These are phyloP conservation scores for Russula sp. DNA, from an alignment of 768 basidiomycete species.

Conservation along the genomic window DNA sequence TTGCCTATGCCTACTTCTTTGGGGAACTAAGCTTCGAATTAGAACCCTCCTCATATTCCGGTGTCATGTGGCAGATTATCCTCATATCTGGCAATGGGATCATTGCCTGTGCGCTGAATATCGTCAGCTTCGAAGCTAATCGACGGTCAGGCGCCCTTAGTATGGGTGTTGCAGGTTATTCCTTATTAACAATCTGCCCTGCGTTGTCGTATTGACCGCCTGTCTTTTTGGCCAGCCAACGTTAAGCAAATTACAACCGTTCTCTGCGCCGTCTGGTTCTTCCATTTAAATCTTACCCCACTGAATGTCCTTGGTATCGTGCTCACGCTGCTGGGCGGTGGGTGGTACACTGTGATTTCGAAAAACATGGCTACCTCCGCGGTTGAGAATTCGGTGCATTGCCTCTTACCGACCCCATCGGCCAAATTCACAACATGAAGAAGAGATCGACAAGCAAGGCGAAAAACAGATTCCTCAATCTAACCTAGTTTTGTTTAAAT, in stretches of 20 bases:
- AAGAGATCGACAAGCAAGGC: background rate
- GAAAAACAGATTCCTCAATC: background rate
- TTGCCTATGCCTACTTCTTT: conserved; percentile 67
- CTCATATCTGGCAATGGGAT: conserved; percentile 73
- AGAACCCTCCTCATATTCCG: conserved; percentile 35
- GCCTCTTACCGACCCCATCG: background rate
- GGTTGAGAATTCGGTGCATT: background rate
- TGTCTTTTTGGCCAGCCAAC: conserved; percentile 53
- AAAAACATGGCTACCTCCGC: conserved; percentile 24
- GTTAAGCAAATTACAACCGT: conserved; percentile 94
- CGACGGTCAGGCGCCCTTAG: conserved; percentile 83
- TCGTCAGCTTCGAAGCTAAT: conserved; percentile 96
- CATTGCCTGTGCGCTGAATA: conserved; percentile 90
- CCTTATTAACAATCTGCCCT: background rate
- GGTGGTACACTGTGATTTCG: conserved; percentile 62
- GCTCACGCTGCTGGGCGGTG: conserved; percentile 84
- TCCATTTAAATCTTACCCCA: conserved; percentile 75
- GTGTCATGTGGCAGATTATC: conserved; percentile 22
- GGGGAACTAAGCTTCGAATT: conserved; percentile 75
- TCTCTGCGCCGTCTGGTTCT: conserved; percentile 76
- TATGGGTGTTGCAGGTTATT: conserved; percentile 86
- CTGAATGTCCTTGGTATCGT: conserved; percentile 80
- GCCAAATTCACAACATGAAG: background rate
- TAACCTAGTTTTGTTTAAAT: background rate
- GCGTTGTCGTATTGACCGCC: background rate